Percentiles rank a stretch among this genome's conserved stretches.
Evolutionary conservation across 495 filamentous ascomycete species (phyloP).

Genomic region (Trichocladium uniseriatum): DNA sequence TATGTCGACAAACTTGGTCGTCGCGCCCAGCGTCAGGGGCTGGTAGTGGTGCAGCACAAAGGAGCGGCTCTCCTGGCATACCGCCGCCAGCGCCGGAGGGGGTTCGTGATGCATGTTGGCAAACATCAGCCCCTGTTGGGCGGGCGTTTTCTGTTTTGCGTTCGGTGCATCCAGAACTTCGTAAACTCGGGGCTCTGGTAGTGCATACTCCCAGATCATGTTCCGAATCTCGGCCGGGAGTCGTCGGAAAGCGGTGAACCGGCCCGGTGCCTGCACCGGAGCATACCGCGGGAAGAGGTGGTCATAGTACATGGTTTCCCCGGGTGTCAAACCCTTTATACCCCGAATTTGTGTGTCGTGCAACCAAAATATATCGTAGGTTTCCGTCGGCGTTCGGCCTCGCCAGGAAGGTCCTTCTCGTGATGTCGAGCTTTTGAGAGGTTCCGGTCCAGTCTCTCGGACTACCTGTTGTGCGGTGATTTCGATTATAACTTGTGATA

Average conservation of each 20-base stretch:
- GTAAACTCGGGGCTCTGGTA: conserved; percentile 39
- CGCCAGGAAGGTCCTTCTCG: conserved; percentile 9
- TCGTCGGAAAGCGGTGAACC: conserved; percentile 22
- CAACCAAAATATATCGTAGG: too few relatives aligned
- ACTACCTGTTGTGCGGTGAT: too few relatives aligned
- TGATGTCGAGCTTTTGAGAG: conserved; percentile 14
- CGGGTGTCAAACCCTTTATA: too few relatives aligned
- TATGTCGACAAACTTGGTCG: conserved; percentile 40
- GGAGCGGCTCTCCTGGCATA: conserved; percentile 39
- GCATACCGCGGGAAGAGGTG: conserved; percentile 17
- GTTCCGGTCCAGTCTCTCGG: conserved; percentile 28
- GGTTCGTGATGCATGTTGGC: conserved; percentile 40
- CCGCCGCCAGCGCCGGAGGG: conserved; percentile 37
- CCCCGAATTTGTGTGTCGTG: too few relatives aligned
- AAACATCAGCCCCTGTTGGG: conserved; percentile 38
- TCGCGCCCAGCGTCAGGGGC: conserved; percentile 35
- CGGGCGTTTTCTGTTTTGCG: conserved; percentile 30
- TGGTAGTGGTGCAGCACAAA: conserved; percentile 41
- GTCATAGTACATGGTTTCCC: conserved; percentile 18
- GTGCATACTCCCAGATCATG: conserved; percentile 38
- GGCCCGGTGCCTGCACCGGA: conserved; percentile 17
- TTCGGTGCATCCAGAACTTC: conserved; percentile 41
- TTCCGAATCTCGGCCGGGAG: conserved; percentile 32
- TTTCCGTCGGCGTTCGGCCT: conserved; percentile 10
- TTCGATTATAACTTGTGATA: too few relatives aligned